Base-by-base conservation (phyloP, 2,329 filamentous ascomycete species). In the Alternaria angustiovoidea region DNA sequence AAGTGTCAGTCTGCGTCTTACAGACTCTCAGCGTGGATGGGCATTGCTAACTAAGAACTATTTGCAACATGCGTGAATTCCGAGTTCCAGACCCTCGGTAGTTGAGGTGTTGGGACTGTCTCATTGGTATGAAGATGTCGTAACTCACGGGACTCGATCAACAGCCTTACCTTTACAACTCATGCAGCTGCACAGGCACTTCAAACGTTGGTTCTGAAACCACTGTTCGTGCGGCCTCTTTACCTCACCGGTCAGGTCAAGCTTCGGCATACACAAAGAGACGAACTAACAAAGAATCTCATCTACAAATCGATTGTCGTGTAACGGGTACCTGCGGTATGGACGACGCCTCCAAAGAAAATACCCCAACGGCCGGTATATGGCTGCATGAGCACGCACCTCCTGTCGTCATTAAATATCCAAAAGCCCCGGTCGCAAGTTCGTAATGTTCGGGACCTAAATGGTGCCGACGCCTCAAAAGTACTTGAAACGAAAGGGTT, bases 331-430 rank as follows among this genome's bases (percentile, higher is more conserved):
- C 59, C 62, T 63, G 62, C 55, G 54, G 60, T 59, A 62, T 66
- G 59, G 58, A 54, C 60, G 66, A 64, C 41, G 26, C 28, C 44
- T 26, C n/a, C 28, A 58, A 54, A 59, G 62, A 63, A 67, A 63
- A 58, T 54, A 65, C 63, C 63, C 59, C 56, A 63, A 55, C 52
- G 24, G n/a, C 52, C 46, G 59, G 49, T 62, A 60, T 60, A 61
- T 65, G 65, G 62, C 63, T 71, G 67, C 70, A 73, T 75, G 62
- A 65, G 70, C 58, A 70, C 65, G 72, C 62, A 59, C 59, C 63
- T 59, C 59, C 55, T 58, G 54, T 60, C 61, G 62, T 61, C 49
- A 54, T 60, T 59, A 57, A 65, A 54, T 72, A 63, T 63, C 71
- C 70, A 71, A 67, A 65, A 69, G 67, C 64, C 63, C 63, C 52